phyloP scores from a whole-genome alignment of 2,329 filamentous ascomycete species.

The Sphaerulina vaccinii region DNA sequence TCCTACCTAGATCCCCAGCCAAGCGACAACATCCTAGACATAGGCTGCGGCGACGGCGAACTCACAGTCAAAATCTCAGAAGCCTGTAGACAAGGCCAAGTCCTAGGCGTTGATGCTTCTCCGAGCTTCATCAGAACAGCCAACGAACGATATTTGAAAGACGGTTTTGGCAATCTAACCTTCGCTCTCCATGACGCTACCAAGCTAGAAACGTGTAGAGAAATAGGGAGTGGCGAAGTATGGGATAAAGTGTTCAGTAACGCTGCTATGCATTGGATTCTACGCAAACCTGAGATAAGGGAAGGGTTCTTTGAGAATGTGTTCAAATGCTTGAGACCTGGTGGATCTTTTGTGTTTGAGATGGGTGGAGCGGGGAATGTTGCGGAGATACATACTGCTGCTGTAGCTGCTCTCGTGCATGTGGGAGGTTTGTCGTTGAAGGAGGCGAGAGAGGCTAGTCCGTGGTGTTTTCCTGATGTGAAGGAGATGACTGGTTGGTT shows the following conservation, averaged over 20 bases:
- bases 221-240: slow-evolving; percentile 20
- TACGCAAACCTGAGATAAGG: slow-evolving; percentile 49
- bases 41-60: slow-evolving; percentile 43
- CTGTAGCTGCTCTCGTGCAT: slow-evolving; percentile 53
- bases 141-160: slow-evolving; percentile 20
- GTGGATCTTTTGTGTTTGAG: slow-evolving; percentile 64
- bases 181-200: slow-evolving; percentile 38
- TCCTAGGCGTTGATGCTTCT: slow-evolving; percentile 45
- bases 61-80: slow-evolving; percentile 42
- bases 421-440: slow-evolving; percentile 51
- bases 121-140: slow-evolving; percentile 43
- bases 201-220: slow-evolving; percentile 23
- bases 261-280: slow-evolving; percentile 49
- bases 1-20: slow-evolving; percentile 39
- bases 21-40: slow-evolving; percentile 41
- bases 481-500: slow-evolving; percentile 51
- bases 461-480: slow-evolving; percentile 73
- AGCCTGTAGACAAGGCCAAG: slow-evolving; percentile 25
- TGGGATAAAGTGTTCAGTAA: slow-evolving; percentile 47
- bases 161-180: slow-evolving; percentile 23
- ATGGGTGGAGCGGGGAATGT: slow-evolving; percentile 72
- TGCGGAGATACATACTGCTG: slow-evolving; percentile 59
- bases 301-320: slow-evolving; percentile 55
- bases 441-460: slow-evolving; percentile 52
- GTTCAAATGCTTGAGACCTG: slow-evolving; percentile 52